Base-by-base conservation (phyloP, 2,329 filamentous ascomycete species). In the Ophiobolus disseminans region DNA sequence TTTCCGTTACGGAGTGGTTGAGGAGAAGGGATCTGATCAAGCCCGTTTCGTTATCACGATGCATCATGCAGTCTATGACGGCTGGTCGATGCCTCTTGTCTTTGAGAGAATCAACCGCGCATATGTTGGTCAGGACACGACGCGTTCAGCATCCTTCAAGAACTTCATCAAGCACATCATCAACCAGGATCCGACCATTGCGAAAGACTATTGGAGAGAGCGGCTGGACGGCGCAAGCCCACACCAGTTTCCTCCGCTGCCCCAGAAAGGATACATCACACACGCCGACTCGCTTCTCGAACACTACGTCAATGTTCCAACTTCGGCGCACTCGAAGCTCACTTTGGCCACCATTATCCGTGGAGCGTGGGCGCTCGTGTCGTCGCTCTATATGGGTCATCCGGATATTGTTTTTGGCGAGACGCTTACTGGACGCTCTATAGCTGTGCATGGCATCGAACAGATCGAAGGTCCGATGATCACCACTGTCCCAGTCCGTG, bases 381-480 rank as follows among this genome's bases (percentile, higher is more conserved):
- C 86, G 0, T 78, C 82, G 2, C 75, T 77, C 1, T 86, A 83
- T 55, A 77, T 81, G 3, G 81, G 81, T 1, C 75, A 75, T 13
- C 73, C 80, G 17, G 75, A 78, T 9, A 78, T 85, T 6, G 77
- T 79, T 28, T 86, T 86, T 53, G 84, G 84, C 9, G 81, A 83
- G 70, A 85, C 82, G 0, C 71, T 86, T 3, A 84, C 82, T 0
- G 83, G 84, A 2, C 80, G 83, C 19, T 76, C 78, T 13, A 74
- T 76, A 44, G 51, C 76, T 1, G 64, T 81, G 0, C 58, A 70
- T 3, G 77, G 74, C 2, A 75, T 80, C 21, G 78, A 80, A 49
- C 71, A 81, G 50, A 84, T 86, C 38, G 79, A 83, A 50, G 84
- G 82, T 0, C 83, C 83, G 1, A 83, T 84, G 77, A 83, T 86